Conservation (phyloP, 441 rosid species). For the Macaranga tanarius region DNA sequence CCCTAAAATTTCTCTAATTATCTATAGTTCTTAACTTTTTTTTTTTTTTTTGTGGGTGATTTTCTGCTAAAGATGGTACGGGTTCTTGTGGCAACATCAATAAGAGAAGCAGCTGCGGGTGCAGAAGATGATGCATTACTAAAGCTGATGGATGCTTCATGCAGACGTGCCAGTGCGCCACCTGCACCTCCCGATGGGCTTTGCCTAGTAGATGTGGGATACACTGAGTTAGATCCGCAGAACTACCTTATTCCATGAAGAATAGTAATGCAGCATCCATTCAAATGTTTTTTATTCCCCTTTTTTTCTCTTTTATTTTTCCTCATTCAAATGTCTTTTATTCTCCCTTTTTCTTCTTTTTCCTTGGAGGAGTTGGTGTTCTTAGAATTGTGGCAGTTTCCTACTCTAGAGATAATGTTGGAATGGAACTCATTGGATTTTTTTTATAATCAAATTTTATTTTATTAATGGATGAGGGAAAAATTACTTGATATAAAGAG, state of each 20-base stretch:
- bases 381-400: too few species aligned
- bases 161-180: constrained; percentile 92
- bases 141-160: constrained; percentile 71
- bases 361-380: too few species aligned
- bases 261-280: background rate
- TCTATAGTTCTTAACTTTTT: background rate
- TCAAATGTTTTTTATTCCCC: background rate
- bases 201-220: constrained; percentile 83
- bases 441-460: too few species aligned
- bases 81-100: constrained; percentile 82
- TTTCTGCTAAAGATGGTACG: constrained; percentile 67
- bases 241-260: constrained; percentile 46
- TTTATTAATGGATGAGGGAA: too few species aligned
- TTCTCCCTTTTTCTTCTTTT: too few species aligned
- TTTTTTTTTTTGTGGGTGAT: constrained; percentile 6
- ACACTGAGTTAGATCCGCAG: constrained; percentile 58
- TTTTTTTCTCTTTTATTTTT: too few species aligned
- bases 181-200: constrained; percentile 91
- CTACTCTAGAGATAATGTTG: too few species aligned
- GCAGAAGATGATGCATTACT: constrained; percentile 72
- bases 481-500: too few species aligned
- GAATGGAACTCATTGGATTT: too few species aligned
- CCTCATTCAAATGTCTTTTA: too few species aligned
- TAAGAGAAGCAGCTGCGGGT: constrained; percentile 83
- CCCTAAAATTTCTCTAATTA: too few species aligned